Evolutionary conservation across 108 stramenopile genomes (phyloP), one percentile per base, ranked within the genome.

Genomic region (Nitzschia palea): DNA sequence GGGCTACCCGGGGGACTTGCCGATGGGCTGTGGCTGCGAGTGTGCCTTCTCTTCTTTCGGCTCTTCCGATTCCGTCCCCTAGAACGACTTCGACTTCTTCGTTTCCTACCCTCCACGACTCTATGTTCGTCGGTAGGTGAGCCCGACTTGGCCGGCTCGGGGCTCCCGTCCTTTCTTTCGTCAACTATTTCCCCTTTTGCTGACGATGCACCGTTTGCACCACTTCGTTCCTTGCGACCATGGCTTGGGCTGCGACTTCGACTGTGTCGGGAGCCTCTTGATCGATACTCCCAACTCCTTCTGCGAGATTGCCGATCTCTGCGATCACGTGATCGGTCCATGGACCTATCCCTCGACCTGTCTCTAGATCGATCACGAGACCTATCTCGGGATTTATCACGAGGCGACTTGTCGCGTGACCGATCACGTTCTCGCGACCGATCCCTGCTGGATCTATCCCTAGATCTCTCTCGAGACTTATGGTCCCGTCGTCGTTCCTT

Each of bases 1-100:
- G 12, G 26, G 40, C 59, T 60, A 23, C 54, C 65, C 25, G 64
- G n/a, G n/a, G n/a, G 64, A 43, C 62, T 74, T 14, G 51, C 40
- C 44, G 73, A 74, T 23, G 58, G 58, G 44, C 65, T 67, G 55
- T 59, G 54, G 28, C 73, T 74, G 17, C 73, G 57, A 33, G 67
- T 61, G 32, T 66, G 74, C 17, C 73, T 68, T 32, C 67, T 80
- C 66, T 74, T 70, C 20, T 74, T 74, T 17, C 69, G 47, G 28
- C 72, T 80, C 35, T 74, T 74, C 57, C 73, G 36, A 44, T 69
- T 65, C 27, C 70, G 54, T 3, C 63, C 66, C 60, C 71, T 59
- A 40, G 77, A 79, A 17, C 82, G 72, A 29, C 79, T 74, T 37
- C 79, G 73, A 50, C 68, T 69, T 20, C 58, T 50, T 20, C 78